Base-by-base conservation (phyloP, 495 filamentous ascomycete genomes). In the Penicillium chermesinum region DNA sequence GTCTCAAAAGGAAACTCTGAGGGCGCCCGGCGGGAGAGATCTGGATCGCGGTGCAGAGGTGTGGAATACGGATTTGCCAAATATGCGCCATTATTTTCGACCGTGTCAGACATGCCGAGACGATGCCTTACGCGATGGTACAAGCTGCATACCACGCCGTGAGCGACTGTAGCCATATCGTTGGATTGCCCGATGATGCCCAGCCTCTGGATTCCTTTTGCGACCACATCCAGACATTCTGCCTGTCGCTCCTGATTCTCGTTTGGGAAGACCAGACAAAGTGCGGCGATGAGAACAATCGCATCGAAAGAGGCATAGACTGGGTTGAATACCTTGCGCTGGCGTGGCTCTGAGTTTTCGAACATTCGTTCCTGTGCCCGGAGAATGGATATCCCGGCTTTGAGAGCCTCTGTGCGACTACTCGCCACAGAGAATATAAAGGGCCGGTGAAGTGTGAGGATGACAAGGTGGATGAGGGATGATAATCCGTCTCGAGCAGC, bases 291-390 rank as follows among this genome's bases (percentile, higher is more conserved):
- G 44, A 84, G 69, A 21, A 83, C 73, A 44, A 81, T 70, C 15
- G 81, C 80, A 58, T 84, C 81, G 48, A 84, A 84, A 1, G 77
- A 82, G 38, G 74, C 75, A 27, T 79, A 76, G 46, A 82, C 78
- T 7, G 76, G 59, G 14, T 71, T 65, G 52, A 74, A 76, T 61
- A 79, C 76, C 46, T 76, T 80, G 54, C 80, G 77, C 42, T 79
- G 71, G 18, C 73, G 67, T 35, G 70, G 70, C 48, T 65, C 69
- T 44, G 79, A 60, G 41, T 64, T 53, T 42, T 69, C 59, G 37
- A 81, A 81, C 17, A 77, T 67, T 45, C 63, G 50, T 37, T 69
- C 65, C 54, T 83, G 80, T 20, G 77, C 72, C 13, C 72, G 65
- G 3, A 84, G 61, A 66, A 83, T 79, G 2, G 66, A 67, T 14